Base-by-base conservation (phyloP, 331 rosid species). In the Acacia concinna region DNA sequence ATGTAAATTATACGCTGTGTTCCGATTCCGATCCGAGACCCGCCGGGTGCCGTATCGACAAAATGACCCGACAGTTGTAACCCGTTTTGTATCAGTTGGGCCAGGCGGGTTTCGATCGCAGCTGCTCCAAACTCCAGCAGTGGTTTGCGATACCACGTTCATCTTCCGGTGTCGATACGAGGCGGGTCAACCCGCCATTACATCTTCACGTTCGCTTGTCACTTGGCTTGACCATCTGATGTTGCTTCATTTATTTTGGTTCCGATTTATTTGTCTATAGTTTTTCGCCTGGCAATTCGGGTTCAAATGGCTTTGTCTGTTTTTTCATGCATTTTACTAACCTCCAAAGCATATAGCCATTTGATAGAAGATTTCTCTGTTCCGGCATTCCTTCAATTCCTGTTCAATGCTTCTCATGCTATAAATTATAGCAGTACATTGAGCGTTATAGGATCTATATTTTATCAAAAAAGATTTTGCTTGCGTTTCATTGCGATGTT, bases 11-110 rank as follows among this genome's bases (percentile, higher is more conserved):
- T 75, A 20, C 27, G n/a, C 23, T 82, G 14, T n/a, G 81, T 66
- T 80, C 68, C 34, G 68, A 68, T 79, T 49, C 78, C 84, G 81
- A 86, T 85, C 87, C 89, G 78, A 83, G 69, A 87, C 86, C 88
- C 85, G 38, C 62, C 34, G 73, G 73, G 73, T 68, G 52, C 73
- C 64, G 27, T 21, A 78, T 18, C 77, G 82, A 82, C 57, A 49
- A 38, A 32, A 68, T 59, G 80, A 89, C 89, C 90, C 87, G 92
- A 40, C 20, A 76, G 71, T 60, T 31, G 28, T 35, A 60, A 86
- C 87, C 84, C 89, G 78, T 12, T 78, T 60, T 20, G 56, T 32
- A 5, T 30, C 72, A 70, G 82, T 83, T 75, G 85, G 89, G 89
- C 77, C 89, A 72, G 83, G 65, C 86, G 83, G 84, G 83, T 82